Base-by-base conservation (phyloP, 1,284 basidiomycete species). In the Fomitopsis palustris region DNA sequence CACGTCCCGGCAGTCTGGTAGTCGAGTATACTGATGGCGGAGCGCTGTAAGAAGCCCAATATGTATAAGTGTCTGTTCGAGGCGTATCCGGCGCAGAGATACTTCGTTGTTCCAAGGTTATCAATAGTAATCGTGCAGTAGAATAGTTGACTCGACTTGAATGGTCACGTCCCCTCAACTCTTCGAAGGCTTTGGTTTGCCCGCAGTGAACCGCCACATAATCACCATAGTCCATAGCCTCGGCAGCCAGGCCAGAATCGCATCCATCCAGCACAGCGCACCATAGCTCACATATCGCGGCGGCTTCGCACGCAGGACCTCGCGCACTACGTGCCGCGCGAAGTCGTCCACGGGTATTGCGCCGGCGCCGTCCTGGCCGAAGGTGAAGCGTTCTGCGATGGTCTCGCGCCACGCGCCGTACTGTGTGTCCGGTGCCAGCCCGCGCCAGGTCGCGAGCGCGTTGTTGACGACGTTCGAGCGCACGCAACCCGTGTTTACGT, bases 401-500 rank as follows among this genome's bases (percentile, higher is more conserved):
- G 27, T 12, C 4, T 79, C 72, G 2, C 82, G 65, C 68, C 78
- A 88, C 0, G 69, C 68, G 7, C 70, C 70, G 71, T 85, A 90
- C 27, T 85, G 69, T 1, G 82, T 81, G 41, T 75, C 71, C 5
- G 76, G 69, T 0, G 81, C 27, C 6, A 53, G 51, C 6, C 17
- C 23, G 33, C 29, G 23, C 25, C 10, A 12, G 31, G 31, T 33
- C 10, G 27, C 23, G 9, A 33, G 17, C 51, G 23, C 35, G 41
- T 55, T 55, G 21, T 25, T 29, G 7, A 83, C 68, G 55, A 88
- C 78, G 64, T 87, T 86, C 1, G 87, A 87, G 45, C 71, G 74
- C 49, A 88, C 73, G 3, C 77, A 72, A 5, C 82, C 86, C 0
- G 86, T 84, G 14, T 80, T 77, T 41, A 89, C 74, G 59, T 85